A percentile compares a stretch with the other conserved stretches of the same genome.
Conservation (phyloP, 176 grass and related monocot species). For the Musa acuminata region DNA sequence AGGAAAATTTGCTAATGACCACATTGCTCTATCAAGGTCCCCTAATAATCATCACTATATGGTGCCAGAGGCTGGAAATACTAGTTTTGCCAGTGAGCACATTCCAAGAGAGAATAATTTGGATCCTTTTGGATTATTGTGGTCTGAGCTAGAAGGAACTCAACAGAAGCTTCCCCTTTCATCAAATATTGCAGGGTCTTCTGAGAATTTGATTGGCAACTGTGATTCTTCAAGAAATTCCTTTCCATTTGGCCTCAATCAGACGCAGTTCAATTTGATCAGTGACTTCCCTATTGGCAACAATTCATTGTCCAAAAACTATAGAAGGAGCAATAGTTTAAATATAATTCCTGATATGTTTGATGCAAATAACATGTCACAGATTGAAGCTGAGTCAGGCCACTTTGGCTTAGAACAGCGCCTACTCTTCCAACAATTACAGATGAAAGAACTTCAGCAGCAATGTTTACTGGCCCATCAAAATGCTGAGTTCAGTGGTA, state of each 20-base stretch:
- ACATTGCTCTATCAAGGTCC: conserved; percentile 13
- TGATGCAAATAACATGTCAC: conserved; percentile 33
- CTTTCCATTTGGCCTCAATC: conserved; percentile 36
- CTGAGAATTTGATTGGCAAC: conserved; percentile 36
- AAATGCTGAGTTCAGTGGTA: conserved; percentile 3
- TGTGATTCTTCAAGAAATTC: conserved; percentile 39
- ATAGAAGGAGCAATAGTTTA: conserved; percentile 27
- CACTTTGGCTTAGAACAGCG: conserved; percentile 71
- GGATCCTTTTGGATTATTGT: conserved; percentile 76
- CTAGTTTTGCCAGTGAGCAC: conserved; percentile 34
- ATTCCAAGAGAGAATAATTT: conserved; percentile 46
- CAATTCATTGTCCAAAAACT: conserved; percentile 44
- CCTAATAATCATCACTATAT: conserved; percentile 16
- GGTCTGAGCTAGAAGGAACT: conserved; percentile 89
- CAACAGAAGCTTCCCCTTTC: conserved; percentile 82
- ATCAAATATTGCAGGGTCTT: conserved; percentile 42
- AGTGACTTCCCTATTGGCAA: conserved; percentile 25
- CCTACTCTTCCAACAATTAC: conserved; percentile 20
- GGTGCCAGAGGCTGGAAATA: conserved; percentile 21
- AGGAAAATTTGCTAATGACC: conserved; percentile 28
- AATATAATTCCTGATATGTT: conserved; percentile 36
- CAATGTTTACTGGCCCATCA: not conserved
- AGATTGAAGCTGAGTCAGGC: conserved; percentile 42
- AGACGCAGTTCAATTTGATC: conserved; percentile 30
- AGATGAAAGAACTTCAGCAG: not conserved